Conservation (phyloP, 148 eudicot species). For the Silene conica region DNA sequence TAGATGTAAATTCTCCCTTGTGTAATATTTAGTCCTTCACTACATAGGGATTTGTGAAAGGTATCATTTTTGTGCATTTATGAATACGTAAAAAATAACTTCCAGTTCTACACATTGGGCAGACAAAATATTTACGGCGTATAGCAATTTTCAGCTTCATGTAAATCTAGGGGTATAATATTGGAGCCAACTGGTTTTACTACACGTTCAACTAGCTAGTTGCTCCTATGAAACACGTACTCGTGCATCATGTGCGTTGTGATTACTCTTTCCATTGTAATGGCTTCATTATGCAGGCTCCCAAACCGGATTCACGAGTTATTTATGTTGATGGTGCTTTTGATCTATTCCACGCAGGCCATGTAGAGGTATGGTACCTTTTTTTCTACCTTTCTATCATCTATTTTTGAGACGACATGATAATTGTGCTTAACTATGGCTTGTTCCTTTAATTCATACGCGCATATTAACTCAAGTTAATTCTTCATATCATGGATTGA, state of each 20-base stretch:
- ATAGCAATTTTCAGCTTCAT: too few relatives aligned
- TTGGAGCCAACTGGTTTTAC: too few relatives aligned
- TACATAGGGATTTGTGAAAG: background rate
- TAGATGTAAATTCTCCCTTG: background rate
- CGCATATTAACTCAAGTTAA: background rate
- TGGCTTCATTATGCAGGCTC: slow-evolving; percentile 45
- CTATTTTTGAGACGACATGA: too few relatives aligned
- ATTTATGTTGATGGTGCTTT: slow-evolving; percentile 96
- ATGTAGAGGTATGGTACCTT: slow-evolving; percentile 81
- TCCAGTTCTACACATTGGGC: too few relatives aligned
- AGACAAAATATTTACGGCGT: too few relatives aligned
- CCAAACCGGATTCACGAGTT: slow-evolving; percentile 86
- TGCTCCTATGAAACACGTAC: background rate
- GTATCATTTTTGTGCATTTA: background rate
- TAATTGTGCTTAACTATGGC: background rate
- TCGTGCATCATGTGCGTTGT: background rate
- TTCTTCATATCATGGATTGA: background rate
- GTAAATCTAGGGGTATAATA: too few relatives aligned
- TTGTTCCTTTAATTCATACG: background rate
- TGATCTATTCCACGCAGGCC: slow-evolving; percentile 99
- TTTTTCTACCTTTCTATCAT: too few relatives aligned
- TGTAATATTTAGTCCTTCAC: background rate
- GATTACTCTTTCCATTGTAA: background rate
- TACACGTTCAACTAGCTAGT: too few relatives aligned
- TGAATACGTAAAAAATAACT: too few relatives aligned